phyloP scores from a whole-genome alignment of 2,329 filamentous ascomycete species.

The Trichoderma harzianum region DNA sequence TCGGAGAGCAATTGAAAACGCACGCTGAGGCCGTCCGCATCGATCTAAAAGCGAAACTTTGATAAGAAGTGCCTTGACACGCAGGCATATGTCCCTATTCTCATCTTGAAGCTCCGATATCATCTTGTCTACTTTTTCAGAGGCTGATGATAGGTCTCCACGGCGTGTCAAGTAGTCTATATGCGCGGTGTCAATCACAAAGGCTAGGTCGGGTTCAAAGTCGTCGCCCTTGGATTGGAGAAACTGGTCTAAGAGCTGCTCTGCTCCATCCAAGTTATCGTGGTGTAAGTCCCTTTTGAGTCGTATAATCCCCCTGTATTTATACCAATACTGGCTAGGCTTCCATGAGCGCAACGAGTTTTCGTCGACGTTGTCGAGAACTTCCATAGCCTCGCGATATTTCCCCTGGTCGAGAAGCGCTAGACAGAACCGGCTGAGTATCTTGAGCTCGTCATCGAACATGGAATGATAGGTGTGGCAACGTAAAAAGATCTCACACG shows the following conservation, averaged over 20 bases:
- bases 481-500: conserved; percentile 70
- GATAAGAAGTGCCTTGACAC: conserved; percentile 66
- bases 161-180: conserved; percentile 50
- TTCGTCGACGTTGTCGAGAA: conserved; percentile 47
- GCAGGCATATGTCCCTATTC: conserved; percentile 57
- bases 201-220: conserved; percentile 50
- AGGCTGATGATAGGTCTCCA: conserved; percentile 47
- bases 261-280: conserved; percentile 50
- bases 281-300: conserved; percentile 60
- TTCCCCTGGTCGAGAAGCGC: conserved; percentile 60
- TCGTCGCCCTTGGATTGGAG: conserved; percentile 50
- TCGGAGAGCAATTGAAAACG: conserved; percentile 72
- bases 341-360: conserved; percentile 70
- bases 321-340: conserved; percentile 68
- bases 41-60: conserved; percentile 70
- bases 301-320: conserved; percentile 64
- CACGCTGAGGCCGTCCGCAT: conserved; percentile 67
- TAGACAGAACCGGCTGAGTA: conserved; percentile 66
- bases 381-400: conserved; percentile 62
- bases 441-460: conserved; percentile 76
- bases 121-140: conserved; percentile 46
- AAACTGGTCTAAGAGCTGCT: conserved; percentile 49
- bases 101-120: conserved; percentile 42
- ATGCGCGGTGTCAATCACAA: conserved; percentile 50
- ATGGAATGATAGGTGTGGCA: conserved; percentile 59